Percentiles rank a stretch among this genome's conserved stretches.
Evolutionary conservation across 495 filamentous ascomycete species (phyloP).

Genomic region (Tuber aestivum): DNA sequence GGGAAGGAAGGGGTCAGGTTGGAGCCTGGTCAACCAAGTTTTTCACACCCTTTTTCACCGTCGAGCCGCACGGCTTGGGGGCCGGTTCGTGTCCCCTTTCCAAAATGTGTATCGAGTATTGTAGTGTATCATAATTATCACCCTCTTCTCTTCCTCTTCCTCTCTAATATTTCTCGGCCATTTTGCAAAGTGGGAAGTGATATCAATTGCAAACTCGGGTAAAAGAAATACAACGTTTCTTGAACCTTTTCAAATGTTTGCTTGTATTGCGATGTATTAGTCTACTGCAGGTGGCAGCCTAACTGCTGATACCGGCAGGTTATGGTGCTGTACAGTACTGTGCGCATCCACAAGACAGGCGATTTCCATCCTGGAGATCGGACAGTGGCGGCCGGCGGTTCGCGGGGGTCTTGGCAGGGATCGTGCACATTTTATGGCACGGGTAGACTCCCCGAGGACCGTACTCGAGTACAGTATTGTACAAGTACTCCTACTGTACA

Average conservation of each 20-base stretch:
- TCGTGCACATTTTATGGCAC: neutral
- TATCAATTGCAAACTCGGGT: neutral
- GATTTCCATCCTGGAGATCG: neutral
- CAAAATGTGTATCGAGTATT: constrained; percentile 1
- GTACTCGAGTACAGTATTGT: no score
- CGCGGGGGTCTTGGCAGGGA: neutral
- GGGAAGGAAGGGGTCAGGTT: neutral
- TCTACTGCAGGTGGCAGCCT: neutral
- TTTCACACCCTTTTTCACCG: neutral
- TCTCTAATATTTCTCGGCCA: neutral
- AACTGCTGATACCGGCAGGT: neutral
- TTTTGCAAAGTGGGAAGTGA: neutral
- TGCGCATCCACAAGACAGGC: neutral
- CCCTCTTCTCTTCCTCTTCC: neutral
- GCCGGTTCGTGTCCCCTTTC: neutral
- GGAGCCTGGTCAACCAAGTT: neutral
- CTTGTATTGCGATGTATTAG: neutral
- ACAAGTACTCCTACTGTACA: neutral
- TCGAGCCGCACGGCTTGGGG: neutral
- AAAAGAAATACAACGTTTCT: neutral
- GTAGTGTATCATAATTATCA: neutral
- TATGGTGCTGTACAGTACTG: neutral
- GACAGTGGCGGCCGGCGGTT: neutral
- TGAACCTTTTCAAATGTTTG: neutral
- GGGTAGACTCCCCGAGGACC: neutral